Base-by-base conservation (phyloP, 1,284 basidiomycete genomes). In the Fomitopsis palustris region DNA sequence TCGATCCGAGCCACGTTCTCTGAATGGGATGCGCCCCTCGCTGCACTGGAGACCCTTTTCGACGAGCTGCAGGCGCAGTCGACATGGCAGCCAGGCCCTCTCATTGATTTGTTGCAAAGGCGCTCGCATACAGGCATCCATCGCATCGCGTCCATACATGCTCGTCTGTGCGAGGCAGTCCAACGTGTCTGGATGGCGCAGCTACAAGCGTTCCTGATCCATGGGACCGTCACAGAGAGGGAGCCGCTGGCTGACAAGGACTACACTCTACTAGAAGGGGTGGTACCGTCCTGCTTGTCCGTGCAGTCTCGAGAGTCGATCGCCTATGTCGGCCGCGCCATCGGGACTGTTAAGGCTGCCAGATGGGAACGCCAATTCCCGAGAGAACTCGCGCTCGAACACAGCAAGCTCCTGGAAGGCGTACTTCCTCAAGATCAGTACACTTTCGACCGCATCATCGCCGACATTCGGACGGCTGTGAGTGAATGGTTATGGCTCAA, bases 401-500 rank as follows among this genome's bases (percentile, higher is more conserved):
- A 94, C 70, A 85, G 88, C 16, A 77, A 74, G 45, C 67, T 88
- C 43, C 73, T 95, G 1, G 84, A 88, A 63, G 75, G 75, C 5
- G 86, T 88, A 1, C 77, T 89, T 4, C 86, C 91, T 0, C 84
- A 92, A 67, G 86, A 92, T 62, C 83, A 84, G 57, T 87, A 90
- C 62, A 80, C 78, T n/a, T 91, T 95, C 65, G 90, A 92, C 67
- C 75, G 78, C 19, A 82, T 87, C 58, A 83, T 95, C 31, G 77
- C 83, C 25, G 83, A 87, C 59, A 89, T 94, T 55, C 75, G 89
- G 59, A 86, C 81, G 2, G 84, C 87, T 58, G 81, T 92, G 58
- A 88, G 90, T 64, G 93, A 95, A 75, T 96, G 94, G 94, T 78
- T 96, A 2, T 96, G 95, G 93, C 75, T 86, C 33, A 93, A 95